Conservation (phyloP, 495 filamentous ascomycete genomes). For the Neurospora sublineolata region DNA sequence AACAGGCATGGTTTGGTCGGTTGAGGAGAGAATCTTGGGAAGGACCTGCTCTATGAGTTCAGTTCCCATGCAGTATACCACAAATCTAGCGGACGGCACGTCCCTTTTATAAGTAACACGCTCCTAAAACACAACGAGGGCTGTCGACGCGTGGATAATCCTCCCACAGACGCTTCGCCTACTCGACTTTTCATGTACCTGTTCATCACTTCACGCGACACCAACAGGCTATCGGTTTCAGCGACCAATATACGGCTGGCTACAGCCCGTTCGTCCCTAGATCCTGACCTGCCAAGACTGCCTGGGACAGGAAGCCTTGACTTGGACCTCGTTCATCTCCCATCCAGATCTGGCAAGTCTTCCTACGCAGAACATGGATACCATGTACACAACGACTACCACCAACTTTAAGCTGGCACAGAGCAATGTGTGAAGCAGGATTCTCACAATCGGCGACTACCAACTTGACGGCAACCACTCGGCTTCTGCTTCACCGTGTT, state of each 20-base stretch:
- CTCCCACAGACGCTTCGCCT: not conserved
- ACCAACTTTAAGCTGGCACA: not conserved
- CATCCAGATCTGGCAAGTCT: not conserved
- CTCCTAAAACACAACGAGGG: not conserved
- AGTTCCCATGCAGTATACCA: not conserved
- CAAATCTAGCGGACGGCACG: not conserved
- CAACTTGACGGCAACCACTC: not conserved
- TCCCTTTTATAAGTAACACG: not conserved
- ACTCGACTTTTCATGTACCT: not conserved
- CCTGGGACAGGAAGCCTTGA: not conserved
- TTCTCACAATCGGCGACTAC: not conserved
- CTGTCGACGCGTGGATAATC: not conserved
- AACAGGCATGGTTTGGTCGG: constrained; percentile 80
- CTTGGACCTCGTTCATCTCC: not conserved
- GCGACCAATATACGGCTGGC: not conserved
- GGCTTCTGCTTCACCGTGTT: not conserved
- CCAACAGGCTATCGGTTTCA: not conserved
- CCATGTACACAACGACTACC: not conserved
- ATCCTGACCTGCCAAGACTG: not conserved
- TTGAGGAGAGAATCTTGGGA: constrained; percentile 75
- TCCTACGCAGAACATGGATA: not conserved
- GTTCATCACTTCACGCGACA: not conserved
- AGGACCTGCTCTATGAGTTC: constrained; percentile 53
- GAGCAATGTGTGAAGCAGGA: not conserved
- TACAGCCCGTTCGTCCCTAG: not conserved